These are phyloP conservation scores for Skeletonema menzelii DNA, from an alignment of 108 stramenopile species.

Conservation along the genomic window DNA sequence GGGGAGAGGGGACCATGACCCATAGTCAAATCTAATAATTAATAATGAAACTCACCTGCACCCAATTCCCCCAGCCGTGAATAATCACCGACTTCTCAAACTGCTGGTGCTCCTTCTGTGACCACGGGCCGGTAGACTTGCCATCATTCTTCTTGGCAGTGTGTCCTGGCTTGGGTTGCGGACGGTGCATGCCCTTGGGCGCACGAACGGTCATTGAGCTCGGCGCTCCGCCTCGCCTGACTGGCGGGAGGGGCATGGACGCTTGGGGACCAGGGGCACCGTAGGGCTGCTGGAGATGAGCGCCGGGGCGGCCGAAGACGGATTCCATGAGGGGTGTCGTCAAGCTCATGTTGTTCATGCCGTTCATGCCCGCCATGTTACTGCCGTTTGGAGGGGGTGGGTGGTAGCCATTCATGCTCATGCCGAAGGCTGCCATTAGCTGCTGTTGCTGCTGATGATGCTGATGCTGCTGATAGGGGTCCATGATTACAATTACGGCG, in stretches of 20 bases:
- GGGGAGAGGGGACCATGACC: not conserved
- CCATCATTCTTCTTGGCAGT: not conserved
- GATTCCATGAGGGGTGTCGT: not conserved
- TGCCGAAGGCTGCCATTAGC: not conserved
- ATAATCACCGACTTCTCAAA: constrained; percentile 1
- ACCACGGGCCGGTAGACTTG: not conserved
- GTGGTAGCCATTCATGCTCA: not conserved
- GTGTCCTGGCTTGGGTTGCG: not conserved
- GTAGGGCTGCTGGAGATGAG: not conserved
- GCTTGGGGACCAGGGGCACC: not conserved
- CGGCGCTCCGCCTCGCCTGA: not conserved
- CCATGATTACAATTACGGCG: not conserved
- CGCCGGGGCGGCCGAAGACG: not conserved
- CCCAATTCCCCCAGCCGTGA: constrained; percentile 1
- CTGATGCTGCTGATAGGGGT: not conserved
- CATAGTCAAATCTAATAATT: not conserved
- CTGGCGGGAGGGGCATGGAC: not conserved
- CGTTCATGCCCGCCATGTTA: not conserved
- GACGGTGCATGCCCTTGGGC: not conserved
- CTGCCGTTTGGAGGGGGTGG: not conserved
- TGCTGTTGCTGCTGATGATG: not conserved
- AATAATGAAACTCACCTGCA: not conserved
- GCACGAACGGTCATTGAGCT: not conserved
- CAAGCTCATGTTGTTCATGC: not conserved
- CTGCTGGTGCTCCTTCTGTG: not conserved